Percentiles rank a stretch among this genome's conserved stretches.
Evolutionary conservation across 176 grass and related monocot genomes (phyloP).

Genomic region (Cenchrus fungigraminus): DNA sequence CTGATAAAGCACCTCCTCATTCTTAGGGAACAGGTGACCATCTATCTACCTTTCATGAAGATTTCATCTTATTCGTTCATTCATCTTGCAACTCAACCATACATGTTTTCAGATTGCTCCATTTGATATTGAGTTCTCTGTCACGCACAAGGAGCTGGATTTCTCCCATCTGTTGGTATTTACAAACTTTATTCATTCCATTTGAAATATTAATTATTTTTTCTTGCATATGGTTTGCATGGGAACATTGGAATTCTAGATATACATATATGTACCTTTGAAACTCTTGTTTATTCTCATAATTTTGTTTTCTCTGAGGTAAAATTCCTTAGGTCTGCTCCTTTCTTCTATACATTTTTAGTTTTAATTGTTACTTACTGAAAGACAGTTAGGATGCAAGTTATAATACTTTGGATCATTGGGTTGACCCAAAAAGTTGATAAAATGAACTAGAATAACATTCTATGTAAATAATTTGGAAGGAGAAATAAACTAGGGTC

Average conservation of each 20-base stretch:
- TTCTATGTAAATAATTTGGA: too few species aligned
- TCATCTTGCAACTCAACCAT: slow-evolving; percentile 33
- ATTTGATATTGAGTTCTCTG: slow-evolving; percentile 92
- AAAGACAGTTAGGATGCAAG: too few species aligned
- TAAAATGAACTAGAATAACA: too few species aligned
- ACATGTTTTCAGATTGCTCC: slow-evolving; percentile 74
- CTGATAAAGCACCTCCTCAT: slow-evolving; percentile 97
- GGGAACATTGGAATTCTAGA: background rate
- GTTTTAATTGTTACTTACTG: background rate
- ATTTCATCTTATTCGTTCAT: slow-evolving; percentile 29
- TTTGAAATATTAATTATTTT: slow-evolving; percentile 37
- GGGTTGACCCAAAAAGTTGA: too few species aligned
- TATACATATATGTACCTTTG: background rate
- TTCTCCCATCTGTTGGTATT: slow-evolving; percentile 97
- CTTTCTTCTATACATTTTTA: slow-evolving; percentile 11
- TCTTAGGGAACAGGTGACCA: slow-evolving; percentile 85
- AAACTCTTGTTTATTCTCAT: slow-evolving; percentile 10
- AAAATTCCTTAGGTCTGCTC: slow-evolving; percentile 7
- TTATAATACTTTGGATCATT: too few species aligned
- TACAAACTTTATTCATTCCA: slow-evolving; percentile 32
- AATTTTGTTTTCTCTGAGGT: slow-evolving; percentile 29
- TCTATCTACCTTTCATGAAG: slow-evolving; percentile 18
- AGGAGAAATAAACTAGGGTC: too few species aligned
- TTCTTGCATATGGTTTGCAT: slow-evolving; percentile 14
- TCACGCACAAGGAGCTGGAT: slow-evolving; percentile 97